phyloP scores from a whole-genome alignment of 306 rosid genomes.

The Acacia confusa region DNA sequence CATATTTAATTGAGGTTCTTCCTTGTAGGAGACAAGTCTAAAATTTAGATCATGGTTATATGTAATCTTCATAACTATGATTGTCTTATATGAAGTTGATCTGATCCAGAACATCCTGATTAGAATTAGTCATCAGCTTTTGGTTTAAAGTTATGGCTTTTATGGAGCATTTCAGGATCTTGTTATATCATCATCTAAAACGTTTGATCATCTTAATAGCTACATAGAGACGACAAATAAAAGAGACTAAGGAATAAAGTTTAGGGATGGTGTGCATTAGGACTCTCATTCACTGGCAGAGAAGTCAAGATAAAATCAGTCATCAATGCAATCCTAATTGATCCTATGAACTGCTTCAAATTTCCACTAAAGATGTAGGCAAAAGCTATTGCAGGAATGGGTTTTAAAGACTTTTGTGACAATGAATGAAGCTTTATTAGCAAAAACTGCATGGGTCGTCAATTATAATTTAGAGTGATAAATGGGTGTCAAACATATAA shows the following conservation, averaged over 20 bases:
- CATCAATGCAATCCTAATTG: no score
- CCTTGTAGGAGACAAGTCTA: neutral
- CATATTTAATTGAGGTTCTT: neutral
- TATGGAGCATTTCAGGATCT: constrained; percentile 50
- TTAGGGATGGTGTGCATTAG: no score
- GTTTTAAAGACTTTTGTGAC: no score
- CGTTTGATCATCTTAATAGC: constrained; percentile 25
- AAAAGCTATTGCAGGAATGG: no score
- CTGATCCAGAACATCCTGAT: neutral
- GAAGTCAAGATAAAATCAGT: no score
- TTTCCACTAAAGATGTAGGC: no score
- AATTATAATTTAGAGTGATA: no score
- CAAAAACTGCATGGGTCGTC: no score
- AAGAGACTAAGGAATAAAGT: neutral
- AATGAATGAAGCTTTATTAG: no score
- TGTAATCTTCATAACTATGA: neutral
- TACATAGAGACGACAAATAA: neutral
- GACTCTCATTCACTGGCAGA: no score
- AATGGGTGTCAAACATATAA: no score
- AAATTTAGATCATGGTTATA: neutral
- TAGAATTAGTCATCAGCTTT: neutral
- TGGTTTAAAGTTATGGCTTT: constrained; percentile 6
- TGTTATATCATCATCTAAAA: constrained; percentile 58
- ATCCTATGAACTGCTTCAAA: no score
- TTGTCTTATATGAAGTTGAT: neutral